Conservation (phyloP, 768 basidiomycete species). For the Glaciozyma antarctica region DNA sequence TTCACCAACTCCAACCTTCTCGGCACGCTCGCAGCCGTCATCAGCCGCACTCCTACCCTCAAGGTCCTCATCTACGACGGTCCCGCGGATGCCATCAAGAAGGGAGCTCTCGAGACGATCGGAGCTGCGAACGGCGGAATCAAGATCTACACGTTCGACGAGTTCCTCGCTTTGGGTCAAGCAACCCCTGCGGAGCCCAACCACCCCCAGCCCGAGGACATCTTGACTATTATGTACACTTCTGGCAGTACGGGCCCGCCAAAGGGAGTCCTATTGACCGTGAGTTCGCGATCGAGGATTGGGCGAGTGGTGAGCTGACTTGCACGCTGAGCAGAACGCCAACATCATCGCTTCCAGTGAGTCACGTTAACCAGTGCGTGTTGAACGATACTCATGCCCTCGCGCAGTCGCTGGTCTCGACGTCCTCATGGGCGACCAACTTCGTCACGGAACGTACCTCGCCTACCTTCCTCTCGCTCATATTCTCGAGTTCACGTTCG, state of each 20-base stretch:
- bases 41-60: conserved; percentile 62
- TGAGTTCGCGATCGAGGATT: too few species aligned
- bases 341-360: conserved; percentile 67
- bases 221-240: conserved; percentile 73
- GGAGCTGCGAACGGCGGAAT: conserved; percentile 46
- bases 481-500: conserved; percentile 90
- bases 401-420: conserved; percentile 61
- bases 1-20: conserved; percentile 91
- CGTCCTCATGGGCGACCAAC: conserved; percentile 52
- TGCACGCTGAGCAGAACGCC: conserved; percentile 44
- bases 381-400: neutral
- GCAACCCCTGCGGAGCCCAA: conserved; percentile 49
- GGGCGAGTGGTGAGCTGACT: too few species aligned
- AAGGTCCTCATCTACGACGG: conserved; percentile 82
- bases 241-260: conserved; percentile 76
- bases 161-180: conserved; percentile 61
- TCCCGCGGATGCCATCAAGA: conserved; percentile 36
- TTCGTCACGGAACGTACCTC: conserved; percentile 50
- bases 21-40: conserved; percentile 61
- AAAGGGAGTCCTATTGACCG: conserved; percentile 80
- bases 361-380: neutral
- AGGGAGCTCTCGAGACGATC: conserved; percentile 52
- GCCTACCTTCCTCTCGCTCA: conserved; percentile 66
- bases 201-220: conserved; percentile 48
- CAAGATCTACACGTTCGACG: conserved; percentile 56